Base-by-base conservation (phyloP, 2,329 filamentous ascomycete species). In the Colletotrichum spaethianum region DNA sequence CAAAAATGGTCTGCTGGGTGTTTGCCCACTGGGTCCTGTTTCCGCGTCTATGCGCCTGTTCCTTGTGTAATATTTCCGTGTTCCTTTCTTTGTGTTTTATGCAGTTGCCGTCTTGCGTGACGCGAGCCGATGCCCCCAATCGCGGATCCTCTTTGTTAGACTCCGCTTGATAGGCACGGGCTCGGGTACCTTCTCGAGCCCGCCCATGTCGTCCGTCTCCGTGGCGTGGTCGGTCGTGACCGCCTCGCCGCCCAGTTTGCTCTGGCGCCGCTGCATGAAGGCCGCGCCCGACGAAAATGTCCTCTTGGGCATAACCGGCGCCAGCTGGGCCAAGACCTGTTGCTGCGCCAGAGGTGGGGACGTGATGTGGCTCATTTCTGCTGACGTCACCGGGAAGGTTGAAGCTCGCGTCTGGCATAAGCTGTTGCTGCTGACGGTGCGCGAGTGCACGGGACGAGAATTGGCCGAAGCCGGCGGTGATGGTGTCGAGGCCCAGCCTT, bases 281-380 rank as follows among this genome's bases (percentile, higher is more conserved):
- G 75, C 76, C 1, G 76, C 76, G 2, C 76, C 76, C 9, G 75
- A 76, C 2, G 76, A 78, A 18, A 74, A 57, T n/a, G 76, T 66
- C 55, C 76, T 63, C 42, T 68, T 73, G 20, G 75, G 75, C 3
- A 57, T 31, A 12, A 55, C 31, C 23, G 60, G 55, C 3, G 42
- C 50, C 23, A 44, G 60, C 48, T 53, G 55, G 38, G 33, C 33
- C 40, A 64, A 55, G 1, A 59, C 56, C n/a, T 64, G 66, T 46
- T 67, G 66, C 18, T 63, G 70, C 38, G 64, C 62, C 16, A 65
- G 18, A n/a, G 73, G 63, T 7, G 66, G 53, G 2, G 68, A 44
- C 18, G 48, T 57, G 2, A 72, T 31, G 23, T 60, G 44, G 40
- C 50, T 53, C 16, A 66, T 33, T 18, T 71, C 57, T 1, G 56